A percentile compares a stretch with the other conserved stretches of the same genome.
Conservation (phyloP, 768 basidiomycete genomes). For the Hortiboletus flavorubellus region DNA sequence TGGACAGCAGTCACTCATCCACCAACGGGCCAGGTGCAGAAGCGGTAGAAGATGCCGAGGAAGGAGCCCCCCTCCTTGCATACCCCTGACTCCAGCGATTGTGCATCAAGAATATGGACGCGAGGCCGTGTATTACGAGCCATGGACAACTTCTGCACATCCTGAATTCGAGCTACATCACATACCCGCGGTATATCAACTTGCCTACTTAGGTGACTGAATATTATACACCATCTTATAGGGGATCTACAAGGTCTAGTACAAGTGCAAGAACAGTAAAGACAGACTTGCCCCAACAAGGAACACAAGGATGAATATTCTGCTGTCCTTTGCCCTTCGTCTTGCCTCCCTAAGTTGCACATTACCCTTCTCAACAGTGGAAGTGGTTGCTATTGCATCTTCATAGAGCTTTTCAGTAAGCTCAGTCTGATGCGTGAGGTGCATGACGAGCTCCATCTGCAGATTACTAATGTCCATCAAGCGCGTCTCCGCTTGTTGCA, state of each 20-base stretch:
- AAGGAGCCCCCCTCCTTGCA: slow-evolving; percentile 51
- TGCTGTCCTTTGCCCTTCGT: slow-evolving; percentile 79
- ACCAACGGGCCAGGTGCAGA: slow-evolving; percentile 56
- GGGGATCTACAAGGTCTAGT: slow-evolving; percentile 41
- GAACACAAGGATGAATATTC: slow-evolving; percentile 89
- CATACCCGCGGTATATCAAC: neutral
- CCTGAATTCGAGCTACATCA: neutral
- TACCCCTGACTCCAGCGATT: neutral
- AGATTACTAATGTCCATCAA: slow-evolving; percentile 90
- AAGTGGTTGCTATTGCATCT: slow-evolving; percentile 86
- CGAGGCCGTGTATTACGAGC: neutral
- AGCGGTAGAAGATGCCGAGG: slow-evolving; percentile 55
- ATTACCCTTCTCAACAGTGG: slow-evolving; percentile 86
- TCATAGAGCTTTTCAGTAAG: slow-evolving; percentile 92
- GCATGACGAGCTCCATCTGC: slow-evolving; percentile 87
- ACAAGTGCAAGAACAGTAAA: slow-evolving; percentile 90
- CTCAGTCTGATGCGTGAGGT: slow-evolving; percentile 87
- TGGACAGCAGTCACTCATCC: slow-evolving; percentile 47
- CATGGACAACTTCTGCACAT: neutral
- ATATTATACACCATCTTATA: slow-evolving; percentile 6
- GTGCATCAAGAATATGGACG: neutral
- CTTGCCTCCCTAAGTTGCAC: slow-evolving; percentile 86
- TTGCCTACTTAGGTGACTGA: neutral
- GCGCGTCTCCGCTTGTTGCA: slow-evolving; percentile 88
- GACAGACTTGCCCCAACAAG: slow-evolving; percentile 89